Conservation (phyloP, 306 rosid species). For the Luffa acutangula region DNA sequence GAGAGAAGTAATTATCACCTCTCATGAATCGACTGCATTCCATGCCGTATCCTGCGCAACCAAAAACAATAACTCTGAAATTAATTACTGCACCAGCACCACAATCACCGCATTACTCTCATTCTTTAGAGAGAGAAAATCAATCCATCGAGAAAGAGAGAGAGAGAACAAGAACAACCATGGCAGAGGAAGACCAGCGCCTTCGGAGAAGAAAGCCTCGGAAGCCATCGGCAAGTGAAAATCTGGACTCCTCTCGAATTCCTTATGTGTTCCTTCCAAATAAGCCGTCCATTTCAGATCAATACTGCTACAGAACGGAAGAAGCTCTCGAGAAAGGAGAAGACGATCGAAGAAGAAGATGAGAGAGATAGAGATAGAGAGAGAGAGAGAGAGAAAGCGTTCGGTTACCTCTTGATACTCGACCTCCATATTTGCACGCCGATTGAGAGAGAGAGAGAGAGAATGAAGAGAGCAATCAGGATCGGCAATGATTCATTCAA, state of each 20-base stretch:
- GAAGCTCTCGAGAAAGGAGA: not conserved
- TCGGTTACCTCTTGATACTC: conserved; percentile 6
- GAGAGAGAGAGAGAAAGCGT: not conserved
- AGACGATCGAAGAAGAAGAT: not conserved
- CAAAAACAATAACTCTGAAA: conserved; percentile 12
- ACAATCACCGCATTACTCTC: not conserved
- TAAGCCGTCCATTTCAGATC: not conserved
- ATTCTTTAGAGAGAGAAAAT: not conserved
- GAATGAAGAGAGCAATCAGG: not conserved
- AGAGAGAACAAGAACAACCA: conserved; percentile 20
- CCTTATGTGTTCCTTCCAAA: conserved; percentile 36
- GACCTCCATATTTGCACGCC: not conserved
- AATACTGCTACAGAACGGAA: not conserved
- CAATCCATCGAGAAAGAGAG: not conserved
- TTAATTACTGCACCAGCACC: not conserved
- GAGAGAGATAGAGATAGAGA: not conserved
- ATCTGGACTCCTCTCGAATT: conserved; percentile 64
- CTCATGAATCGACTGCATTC: conserved; percentile 92
- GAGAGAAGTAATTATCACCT: conserved; percentile 49
- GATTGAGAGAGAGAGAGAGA: not conserved
- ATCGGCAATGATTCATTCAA: not conserved
- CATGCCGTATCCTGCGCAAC: conserved; percentile 81
- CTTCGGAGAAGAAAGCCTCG: conserved; percentile 40
- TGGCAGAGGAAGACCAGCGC: conserved; percentile 85
- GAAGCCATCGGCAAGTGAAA: conserved; percentile 80